These are phyloP conservation scores for Populus alba DNA, from an alignment of 345 rosid species.

Conservation along the genomic window DNA sequence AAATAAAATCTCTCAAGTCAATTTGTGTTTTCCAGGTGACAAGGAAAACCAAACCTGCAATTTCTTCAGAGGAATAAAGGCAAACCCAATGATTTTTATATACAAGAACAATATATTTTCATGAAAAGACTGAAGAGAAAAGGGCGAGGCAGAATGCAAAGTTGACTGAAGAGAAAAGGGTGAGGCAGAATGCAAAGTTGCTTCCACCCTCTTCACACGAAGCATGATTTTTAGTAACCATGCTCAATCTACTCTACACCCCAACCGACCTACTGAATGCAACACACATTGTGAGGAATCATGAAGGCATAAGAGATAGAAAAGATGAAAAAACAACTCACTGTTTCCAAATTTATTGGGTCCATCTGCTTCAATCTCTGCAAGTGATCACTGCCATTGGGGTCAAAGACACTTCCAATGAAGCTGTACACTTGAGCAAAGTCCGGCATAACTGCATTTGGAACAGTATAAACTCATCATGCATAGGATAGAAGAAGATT, in stretches of 20 bases:
- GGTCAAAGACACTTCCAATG: constrained; percentile 89
- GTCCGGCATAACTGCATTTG: constrained; percentile 74
- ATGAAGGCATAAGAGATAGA: background rate
- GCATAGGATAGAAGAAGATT: background rate
- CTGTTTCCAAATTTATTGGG: constrained; percentile 76
- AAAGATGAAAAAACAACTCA: constrained; percentile 21
- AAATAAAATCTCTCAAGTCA: constrained; percentile 1
- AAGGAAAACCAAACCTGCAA: background rate
- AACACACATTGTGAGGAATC: background rate
- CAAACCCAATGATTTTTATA: background rate
- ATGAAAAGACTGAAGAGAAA: background rate
- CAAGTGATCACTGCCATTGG: constrained; percentile 56
- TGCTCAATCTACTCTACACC: background rate
- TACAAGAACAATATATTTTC: background rate
- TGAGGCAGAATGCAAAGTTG: background rate
- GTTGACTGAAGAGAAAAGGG: background rate
- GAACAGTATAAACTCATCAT: background rate
- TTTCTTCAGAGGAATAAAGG: background rate
- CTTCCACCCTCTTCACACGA: background rate
- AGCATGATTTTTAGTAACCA: background rate
- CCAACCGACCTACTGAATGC: too few species aligned
- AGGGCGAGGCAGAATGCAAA: background rate
- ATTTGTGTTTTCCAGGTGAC: background rate
- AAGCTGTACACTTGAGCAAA: constrained; percentile 88
- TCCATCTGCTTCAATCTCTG: constrained; percentile 84